Evolutionary conservation across 495 filamentous ascomycete species (phyloP), one percentile per base, ranked within the genome.

Genomic region (Astrocystis sublimbata): DNA sequence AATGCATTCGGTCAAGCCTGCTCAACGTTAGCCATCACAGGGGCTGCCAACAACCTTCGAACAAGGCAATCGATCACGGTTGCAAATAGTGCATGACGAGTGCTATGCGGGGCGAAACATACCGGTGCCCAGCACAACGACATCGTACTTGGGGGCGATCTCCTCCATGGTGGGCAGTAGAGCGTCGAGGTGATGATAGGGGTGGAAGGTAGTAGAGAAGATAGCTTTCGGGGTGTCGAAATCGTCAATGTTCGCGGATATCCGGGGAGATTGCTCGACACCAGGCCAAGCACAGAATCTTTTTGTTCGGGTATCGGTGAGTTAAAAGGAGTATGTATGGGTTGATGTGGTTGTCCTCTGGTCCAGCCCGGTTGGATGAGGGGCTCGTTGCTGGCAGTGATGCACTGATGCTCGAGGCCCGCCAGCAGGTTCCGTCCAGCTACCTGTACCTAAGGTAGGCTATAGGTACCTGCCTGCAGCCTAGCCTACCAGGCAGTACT

Each of bases 41-140:
- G 41, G 9, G 24, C 33, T 30, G 31, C 70, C 53, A n/a, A n/a
- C n/a, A n/a, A n/a, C n/a, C n/a, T n/a, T 55, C 65, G 50, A 12
- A 62, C 60, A 45, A 55, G 31, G 58, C 62, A 69, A 60, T 24
- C 58, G 28, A 13, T 23, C 50, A 45, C 28, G 23, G 36, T 52
- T 28, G 19, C 24, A n/a, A 13, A 54, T 50, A 26, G 35, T 79
- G 79, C 77, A 24, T 47, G 21, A 9, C 4, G 6, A 7, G 46
- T 49, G 46, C 46, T 17, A 17, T n/a, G 72, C 76, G 68, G 71
- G 68, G 68, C 64, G 55, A 60, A 65, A 78, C 82, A 70, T 78
- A 94, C 92, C 92, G 71, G 94, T 98, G 79, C 94, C 94, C 72
- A 98, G 88, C 71, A 98, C 96, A 69, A 98, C 90, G 75, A 97